A percentile compares a stretch with the other conserved stretches of the same genome.
These are phyloP conservation scores for Epicoccum sorghinum DNA, from an alignment of 2,329 filamentous ascomycete genomes.

Conservation along the genomic window DNA sequence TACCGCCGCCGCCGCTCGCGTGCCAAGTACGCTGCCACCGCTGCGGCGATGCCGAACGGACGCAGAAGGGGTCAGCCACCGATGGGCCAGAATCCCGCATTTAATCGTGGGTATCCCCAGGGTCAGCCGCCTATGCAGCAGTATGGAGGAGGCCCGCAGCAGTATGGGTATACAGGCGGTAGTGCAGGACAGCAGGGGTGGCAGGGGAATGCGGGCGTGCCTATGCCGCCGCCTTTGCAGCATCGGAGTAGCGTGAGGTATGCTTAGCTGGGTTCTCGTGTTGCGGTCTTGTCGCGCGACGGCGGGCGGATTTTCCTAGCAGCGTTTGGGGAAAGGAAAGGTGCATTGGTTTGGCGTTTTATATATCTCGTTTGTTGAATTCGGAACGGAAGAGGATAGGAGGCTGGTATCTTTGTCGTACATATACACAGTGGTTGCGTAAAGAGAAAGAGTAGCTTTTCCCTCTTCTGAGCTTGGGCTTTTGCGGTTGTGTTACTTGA, in stretches of 20 bases:
- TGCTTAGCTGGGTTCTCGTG: constrained; percentile 11
- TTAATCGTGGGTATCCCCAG: not conserved
- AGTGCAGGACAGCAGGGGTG: constrained; percentile 9
- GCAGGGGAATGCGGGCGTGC: constrained; percentile 11
- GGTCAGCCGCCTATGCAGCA: not conserved
- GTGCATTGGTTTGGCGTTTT: too few relatives aligned
- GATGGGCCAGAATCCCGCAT: too few relatives aligned
- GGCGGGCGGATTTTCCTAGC: too few relatives aligned
- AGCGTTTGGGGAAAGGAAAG: too few relatives aligned
- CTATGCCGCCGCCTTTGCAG: constrained; percentile 19
- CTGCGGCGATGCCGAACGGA: not conserved
- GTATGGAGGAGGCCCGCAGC: constrained; percentile 1
- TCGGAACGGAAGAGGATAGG: too few relatives aligned
- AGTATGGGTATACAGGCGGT: not conserved
- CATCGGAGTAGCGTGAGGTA: constrained; percentile 24
- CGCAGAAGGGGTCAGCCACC: not conserved
- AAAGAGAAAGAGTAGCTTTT: too few relatives aligned
- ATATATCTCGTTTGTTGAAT: too few relatives aligned
- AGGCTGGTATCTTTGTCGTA: too few relatives aligned
- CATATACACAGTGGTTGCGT: too few relatives aligned
- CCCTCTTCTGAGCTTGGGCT: too few relatives aligned
- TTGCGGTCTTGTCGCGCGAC: not conserved
- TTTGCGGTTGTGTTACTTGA: too few relatives aligned
- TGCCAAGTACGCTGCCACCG: constrained; percentile 30
- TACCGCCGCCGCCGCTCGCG: constrained; percentile 43